phyloP scores from a whole-genome alignment of 225 moss, liverwort and hornwort genomes.

The Bryum argenteum region DNA sequence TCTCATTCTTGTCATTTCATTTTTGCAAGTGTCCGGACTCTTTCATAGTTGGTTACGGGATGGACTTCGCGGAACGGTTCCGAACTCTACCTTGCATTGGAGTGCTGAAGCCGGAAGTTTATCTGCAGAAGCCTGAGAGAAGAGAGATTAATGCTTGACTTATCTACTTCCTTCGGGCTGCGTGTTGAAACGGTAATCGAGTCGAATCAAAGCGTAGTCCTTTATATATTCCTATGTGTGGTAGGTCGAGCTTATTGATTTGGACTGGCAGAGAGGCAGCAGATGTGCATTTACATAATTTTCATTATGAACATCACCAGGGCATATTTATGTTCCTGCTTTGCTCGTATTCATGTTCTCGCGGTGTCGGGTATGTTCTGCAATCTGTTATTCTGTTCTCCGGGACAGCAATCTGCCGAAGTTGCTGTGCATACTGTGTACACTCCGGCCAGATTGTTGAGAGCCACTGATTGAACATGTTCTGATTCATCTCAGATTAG shows the following conservation, averaged over 20 bases:
- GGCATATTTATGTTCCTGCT: slow-evolving; percentile 1
- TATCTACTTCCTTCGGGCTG: not conserved
- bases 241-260: slow-evolving; percentile 10
- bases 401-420: not conserved
- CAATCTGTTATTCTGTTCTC: too few species aligned
- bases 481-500: not conserved
- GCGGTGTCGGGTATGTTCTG: not conserved
- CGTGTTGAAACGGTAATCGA: not conserved
- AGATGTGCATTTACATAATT: not conserved
- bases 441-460: not conserved
- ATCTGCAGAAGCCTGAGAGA: slow-evolving; percentile 28
- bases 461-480: not conserved
- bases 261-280: slow-evolving; percentile 2
- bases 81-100: slow-evolving; percentile 50
- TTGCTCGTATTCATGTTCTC: not conserved
- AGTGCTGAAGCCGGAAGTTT: slow-evolving; percentile 55
- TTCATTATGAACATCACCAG: not conserved
- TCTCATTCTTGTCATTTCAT: slow-evolving; percentile 4
- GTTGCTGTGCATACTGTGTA: too few species aligned
- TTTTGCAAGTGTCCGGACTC: slow-evolving; percentile 45
- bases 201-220: not conserved
- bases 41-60: slow-evolving; percentile 53
- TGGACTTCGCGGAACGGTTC: slow-evolving; percentile 52
- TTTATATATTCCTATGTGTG: slow-evolving; percentile 1
- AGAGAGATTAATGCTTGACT: slow-evolving; percentile 8